A percentile compares a stretch with the other conserved stretches of the same genome.
These are phyloP conservation scores for Suhomyces faveliae DNA, from an alignment of 805 yeast genomes.

Conservation along the genomic window DNA sequence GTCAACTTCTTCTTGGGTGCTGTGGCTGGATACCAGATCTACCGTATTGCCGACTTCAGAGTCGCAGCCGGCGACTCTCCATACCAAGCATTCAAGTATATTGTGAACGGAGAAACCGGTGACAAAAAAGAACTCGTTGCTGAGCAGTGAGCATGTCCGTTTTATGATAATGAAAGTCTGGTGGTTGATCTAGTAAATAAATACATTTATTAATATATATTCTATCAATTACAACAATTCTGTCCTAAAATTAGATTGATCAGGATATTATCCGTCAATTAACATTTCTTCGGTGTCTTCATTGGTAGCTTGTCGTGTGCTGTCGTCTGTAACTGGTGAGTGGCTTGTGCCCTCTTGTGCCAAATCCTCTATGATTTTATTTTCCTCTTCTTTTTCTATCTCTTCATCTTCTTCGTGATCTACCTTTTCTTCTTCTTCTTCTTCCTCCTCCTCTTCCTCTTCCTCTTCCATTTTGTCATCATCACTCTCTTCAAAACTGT, in stretches of 20 bases:
- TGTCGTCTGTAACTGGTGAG: not conserved
- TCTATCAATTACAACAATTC: too few relatives aligned
- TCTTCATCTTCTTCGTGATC: constrained; percentile 7
- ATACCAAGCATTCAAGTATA: constrained; percentile 55
- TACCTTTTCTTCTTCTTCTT: constrained; percentile 15
- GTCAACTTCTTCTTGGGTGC: constrained; percentile 91
- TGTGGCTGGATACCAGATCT: constrained; percentile 83
- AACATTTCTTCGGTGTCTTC: constrained; percentile 10
- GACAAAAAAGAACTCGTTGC: constrained; percentile 4
- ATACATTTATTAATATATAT: too few relatives aligned
- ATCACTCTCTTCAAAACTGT: constrained; percentile 9
- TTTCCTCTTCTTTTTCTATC: not conserved
- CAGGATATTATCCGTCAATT: constrained; percentile 8
- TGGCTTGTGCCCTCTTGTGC: not conserved
- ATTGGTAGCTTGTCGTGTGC: constrained; percentile 1
- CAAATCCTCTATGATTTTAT: too few relatives aligned
- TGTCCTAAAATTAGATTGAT: too few relatives aligned
- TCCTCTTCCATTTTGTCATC: constrained; percentile 18
- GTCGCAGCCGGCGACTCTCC: constrained; percentile 59
- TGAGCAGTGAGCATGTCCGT: not conserved
- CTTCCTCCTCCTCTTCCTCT: constrained; percentile 17
- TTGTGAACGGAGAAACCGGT: constrained; percentile 46
- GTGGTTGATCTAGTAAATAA: too few relatives aligned
- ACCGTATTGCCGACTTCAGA: constrained; percentile 71
- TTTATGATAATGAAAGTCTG: not conserved